Evolutionary conservation across 1,284 basidiomycete species (phyloP).

Genomic region (Laetiporus sulphureus): DNA sequence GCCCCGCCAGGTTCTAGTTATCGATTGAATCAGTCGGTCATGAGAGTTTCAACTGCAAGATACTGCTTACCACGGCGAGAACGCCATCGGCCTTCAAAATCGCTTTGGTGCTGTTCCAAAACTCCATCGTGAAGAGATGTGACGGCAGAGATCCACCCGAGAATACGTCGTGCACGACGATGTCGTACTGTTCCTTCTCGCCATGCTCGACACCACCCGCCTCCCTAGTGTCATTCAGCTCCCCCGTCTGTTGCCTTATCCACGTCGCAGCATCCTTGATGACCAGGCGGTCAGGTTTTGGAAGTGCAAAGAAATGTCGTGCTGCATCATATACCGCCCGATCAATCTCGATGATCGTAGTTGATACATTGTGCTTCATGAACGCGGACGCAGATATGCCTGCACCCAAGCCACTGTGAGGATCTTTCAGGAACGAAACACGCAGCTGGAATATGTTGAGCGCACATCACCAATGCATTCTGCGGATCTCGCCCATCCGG

Average conservation of each 20-base stretch:
- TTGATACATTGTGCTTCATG: constrained; percentile 55
- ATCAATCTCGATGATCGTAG: constrained; percentile 83
- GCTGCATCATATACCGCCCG: constrained; percentile 84
- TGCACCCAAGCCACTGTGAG: constrained; percentile 71
- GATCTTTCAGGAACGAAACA: constrained; percentile 3
- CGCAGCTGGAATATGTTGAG: constrained; percentile 10
- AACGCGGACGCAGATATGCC: constrained; percentile 78
- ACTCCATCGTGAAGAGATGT: constrained; percentile 76
- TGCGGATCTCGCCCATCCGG: constrained; percentile 28
- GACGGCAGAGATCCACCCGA: constrained; percentile 83
- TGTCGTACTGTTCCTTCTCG: constrained; percentile 46
- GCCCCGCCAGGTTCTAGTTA: constrained; percentile 77
- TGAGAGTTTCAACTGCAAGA: not conserved
- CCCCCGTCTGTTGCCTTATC: constrained; percentile 37
- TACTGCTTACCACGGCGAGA: constrained; percentile 66
- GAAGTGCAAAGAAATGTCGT: constrained; percentile 68
- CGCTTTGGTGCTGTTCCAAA: constrained; percentile 67
- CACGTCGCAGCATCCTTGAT: constrained; percentile 73
- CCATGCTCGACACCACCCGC: not conserved
- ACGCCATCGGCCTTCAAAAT: constrained; percentile 69
- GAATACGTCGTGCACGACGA: constrained; percentile 88
- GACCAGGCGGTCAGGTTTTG: constrained; percentile 55
- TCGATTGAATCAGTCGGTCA: too few species aligned
- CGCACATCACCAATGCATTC: constrained; percentile 70
- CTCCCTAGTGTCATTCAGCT: constrained; percentile 24